A percentile compares a stretch with the other conserved stretches of the same genome.
phyloP scores from a whole-genome alignment of 164 flowering plant genomes.

The Brasenia schreberi region DNA sequence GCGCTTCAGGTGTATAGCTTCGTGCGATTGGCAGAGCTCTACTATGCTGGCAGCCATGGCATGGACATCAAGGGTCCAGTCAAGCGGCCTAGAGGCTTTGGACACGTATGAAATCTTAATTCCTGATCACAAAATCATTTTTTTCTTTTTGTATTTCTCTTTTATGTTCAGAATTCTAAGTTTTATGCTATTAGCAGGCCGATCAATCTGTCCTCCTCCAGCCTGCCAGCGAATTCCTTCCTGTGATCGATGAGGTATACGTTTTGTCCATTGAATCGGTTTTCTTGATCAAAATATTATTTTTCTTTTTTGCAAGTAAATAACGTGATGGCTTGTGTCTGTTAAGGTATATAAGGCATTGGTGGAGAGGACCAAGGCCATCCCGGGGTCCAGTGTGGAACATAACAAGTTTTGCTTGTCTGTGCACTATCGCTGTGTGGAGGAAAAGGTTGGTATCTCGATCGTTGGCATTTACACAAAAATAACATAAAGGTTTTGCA shows the following conservation, averaged over 20 bases:
- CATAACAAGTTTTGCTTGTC: conserved; percentile 87
- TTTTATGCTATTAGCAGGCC: conserved; percentile 4
- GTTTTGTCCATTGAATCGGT: too few species aligned
- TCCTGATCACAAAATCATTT: neutral
- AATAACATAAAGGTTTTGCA: too few species aligned
- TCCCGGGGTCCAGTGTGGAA: conserved; percentile 74
- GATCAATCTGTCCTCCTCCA: conserved; percentile 8
- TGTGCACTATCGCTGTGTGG: conserved; percentile 86
- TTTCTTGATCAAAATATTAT: too few species aligned
- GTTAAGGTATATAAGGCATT: conserved; percentile 49
- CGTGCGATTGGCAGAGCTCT: conserved; percentile 55
- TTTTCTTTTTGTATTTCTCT: conserved; percentile 1
- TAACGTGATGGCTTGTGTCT: too few species aligned
- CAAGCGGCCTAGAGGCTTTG: conserved; percentile 23
- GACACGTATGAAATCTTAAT: conserved; percentile 1
- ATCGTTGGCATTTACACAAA: neutral
- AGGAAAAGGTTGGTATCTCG: conserved; percentile 53
- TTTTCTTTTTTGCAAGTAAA: too few species aligned
- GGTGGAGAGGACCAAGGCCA: conserved; percentile 60
- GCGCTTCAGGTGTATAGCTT: conserved; percentile 44
- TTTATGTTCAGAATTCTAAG: neutral
- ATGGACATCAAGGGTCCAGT: conserved; percentile 88
- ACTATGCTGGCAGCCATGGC: conserved; percentile 91
- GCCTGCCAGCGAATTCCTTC: conserved; percentile 13
- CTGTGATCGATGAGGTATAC: conserved; percentile 15